Evolutionary conservation across 495 filamentous ascomycete species (phyloP), one percentile per base, ranked within the genome.

Genomic region (Jackrogersella minutella): DNA sequence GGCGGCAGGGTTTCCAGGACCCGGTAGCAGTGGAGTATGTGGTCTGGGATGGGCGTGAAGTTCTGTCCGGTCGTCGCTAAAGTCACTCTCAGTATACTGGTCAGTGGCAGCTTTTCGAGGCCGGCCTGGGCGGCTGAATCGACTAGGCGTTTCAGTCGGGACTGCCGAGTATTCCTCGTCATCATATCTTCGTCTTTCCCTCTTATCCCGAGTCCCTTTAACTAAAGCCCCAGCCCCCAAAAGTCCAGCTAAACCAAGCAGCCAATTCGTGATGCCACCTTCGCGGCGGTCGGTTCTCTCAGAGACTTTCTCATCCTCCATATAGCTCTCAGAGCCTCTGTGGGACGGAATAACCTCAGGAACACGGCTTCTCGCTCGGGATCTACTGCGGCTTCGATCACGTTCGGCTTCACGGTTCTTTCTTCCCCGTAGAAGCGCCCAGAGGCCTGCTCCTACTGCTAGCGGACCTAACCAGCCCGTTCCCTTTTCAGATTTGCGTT

Each of bases 161-260:
- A 86, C 82, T 0, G 82, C 80, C 13, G 82, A 83, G 64, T 85
- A 85, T 19, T 87, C 81, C 44, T 92, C 86, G 7, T 81, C 80
- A 19, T 89, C 85, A 16, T 84, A 79, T 62, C 87, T 83, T 51
- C 80, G 79, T 24, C 82, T 76, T 61, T 82, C 67, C 50, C 86
- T 82, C 53, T 87, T 81, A 63, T 87, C 86, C 66, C 88, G 85
- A 58, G 88, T 82, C 36, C 79, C 88, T 69, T 87, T 89, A 9
- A 87, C 84, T 16, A 93, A 74, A 14, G 85, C 82, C 16, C 85
- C 86, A 36, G 84, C 90, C 21, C 90, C 93, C 9, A 88, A 74
- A 11, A 88, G 78, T 1, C 89, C 92, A 11, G 86, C 88, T 22
- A 87, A 83, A 56, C 86, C 87, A 7, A 93, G 69, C 0, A 95